phyloP scores from a whole-genome alignment of 345 rosid species.

The Arabis alpina region DNA sequence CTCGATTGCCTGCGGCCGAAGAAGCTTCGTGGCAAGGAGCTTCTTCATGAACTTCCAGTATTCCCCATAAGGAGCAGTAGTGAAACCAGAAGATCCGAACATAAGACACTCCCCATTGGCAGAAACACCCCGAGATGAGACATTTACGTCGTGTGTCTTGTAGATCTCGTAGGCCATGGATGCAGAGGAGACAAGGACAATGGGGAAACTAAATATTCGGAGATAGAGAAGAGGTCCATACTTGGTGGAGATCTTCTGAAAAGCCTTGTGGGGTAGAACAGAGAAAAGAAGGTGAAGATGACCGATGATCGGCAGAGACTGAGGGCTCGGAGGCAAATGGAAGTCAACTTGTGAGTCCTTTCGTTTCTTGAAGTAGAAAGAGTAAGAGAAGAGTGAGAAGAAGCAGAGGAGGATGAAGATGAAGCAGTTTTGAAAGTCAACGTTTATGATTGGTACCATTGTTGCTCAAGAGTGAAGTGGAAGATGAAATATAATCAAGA shows the following conservation, averaged over 20 bases:
- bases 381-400: constrained; percentile 6
- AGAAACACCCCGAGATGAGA: constrained; percentile 1
- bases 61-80: constrained; percentile 16
- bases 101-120: background rate
- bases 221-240: constrained; percentile 27
- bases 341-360: background rate
- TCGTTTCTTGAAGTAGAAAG: constrained; percentile 21
- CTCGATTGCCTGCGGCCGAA: background rate
- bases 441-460: background rate
- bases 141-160: background rate
- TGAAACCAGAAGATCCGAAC: constrained; percentile 1
- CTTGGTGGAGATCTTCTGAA: constrained; percentile 7
- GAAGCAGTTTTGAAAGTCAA: background rate
- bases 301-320: constrained; percentile 3
- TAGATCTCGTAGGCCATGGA: constrained; percentile 9
- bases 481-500: background rate
- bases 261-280: constrained; percentile 15
- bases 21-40: background rate
- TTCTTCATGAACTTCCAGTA: constrained; percentile 29
- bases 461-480: constrained; percentile 13
- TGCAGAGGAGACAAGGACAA: constrained; percentile 5
- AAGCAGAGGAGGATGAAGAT: constrained; percentile 1
- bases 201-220: background rate
- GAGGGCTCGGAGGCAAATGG: constrained; percentile 25
- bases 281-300: constrained; percentile 29